Conservation (phyloP, 1,139 yeast genomes). For the Sugiyamaella grinbergsii region DNA sequence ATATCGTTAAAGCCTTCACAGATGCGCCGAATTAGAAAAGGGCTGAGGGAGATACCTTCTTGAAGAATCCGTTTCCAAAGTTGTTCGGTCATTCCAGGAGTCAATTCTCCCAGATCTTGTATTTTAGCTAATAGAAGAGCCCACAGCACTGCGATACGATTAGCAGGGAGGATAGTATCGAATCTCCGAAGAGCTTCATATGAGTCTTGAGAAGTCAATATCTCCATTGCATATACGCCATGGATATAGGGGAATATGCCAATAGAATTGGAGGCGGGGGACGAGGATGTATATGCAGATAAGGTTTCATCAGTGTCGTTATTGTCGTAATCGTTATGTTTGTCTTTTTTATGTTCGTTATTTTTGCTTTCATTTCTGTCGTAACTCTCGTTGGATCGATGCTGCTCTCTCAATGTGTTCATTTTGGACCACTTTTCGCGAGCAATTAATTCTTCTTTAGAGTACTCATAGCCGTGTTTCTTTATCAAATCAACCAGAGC, state of each 20-base stretch:
- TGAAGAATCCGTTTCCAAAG: constrained; percentile 32
- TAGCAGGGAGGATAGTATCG: constrained; percentile 18
- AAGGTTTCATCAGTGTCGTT: background rate
- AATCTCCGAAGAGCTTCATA: constrained; percentile 25
- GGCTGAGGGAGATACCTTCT: constrained; percentile 25
- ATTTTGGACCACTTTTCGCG: constrained; percentile 16
- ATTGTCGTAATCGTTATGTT: background rate
- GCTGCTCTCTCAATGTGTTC: background rate
- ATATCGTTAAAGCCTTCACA: constrained; percentile 27
- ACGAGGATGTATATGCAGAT: constrained; percentile 3
- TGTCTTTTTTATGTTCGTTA: constrained; percentile 2
- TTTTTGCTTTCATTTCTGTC: constrained; percentile 1
- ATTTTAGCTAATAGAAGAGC: constrained; percentile 30
- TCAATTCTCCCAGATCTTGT: constrained; percentile 29
- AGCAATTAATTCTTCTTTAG: constrained; percentile 30
- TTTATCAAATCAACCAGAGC: constrained; percentile 30
- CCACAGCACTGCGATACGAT: constrained; percentile 34
- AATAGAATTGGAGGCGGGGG: constrained; percentile 6
- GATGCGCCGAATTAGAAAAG: constrained; percentile 30
- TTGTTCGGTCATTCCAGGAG: constrained; percentile 27
- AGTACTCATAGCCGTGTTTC: constrained; percentile 32
- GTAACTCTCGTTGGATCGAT: too few relatives aligned
- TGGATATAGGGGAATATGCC: constrained; percentile 34
- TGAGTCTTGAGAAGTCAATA: constrained; percentile 26
- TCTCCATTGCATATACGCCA: constrained; percentile 29